Evolutionary conservation across 441 rosid genomes (phyloP), one percentile per base, ranked within the genome.

Genomic region (Erysimum pusillum): DNA sequence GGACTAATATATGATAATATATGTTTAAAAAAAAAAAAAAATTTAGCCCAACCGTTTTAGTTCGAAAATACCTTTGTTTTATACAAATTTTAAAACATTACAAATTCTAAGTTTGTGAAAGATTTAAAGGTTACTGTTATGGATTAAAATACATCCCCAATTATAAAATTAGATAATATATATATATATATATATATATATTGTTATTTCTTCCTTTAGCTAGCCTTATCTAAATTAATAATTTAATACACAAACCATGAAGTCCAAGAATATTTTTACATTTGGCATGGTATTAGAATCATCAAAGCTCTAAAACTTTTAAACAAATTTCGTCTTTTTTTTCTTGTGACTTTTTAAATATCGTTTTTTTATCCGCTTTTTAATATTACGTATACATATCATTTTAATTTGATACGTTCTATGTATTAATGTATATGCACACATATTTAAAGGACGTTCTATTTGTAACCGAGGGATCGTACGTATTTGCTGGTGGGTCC

Each of bases 401-500:
- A 28, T 28, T 28, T 28, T 28, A 4, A 28, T 28, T 28, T 28
- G 3, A 0, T 28, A 28, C 28, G 28, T 25, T 25, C 28, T 25
- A 25, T 25, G n/a, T n/a, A n/a, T n/a, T n/a, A n/a, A 25, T 25
- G 28, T 25, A 25, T 25, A 25, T 25, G 28, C 28, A 25, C 28
- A 25, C 28, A 25, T 25, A 28, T 28, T 28, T 4, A 28, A 28
- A 28, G 31, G 31, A 28, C 31, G 31, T 28, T n/a, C n/a, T n/a
- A n/a, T n/a, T n/a, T 28, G 31, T 28, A 28, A 28, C 11, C 8
- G 11, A 8, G 41, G 45, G 44, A 3, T 32, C 54, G 42, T 65
- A 18, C n/a, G n/a, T n/a, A n/a, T 10, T 34, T 51, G 76, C 62
- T 73, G 53, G 63, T 62, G n/a, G 57, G 46, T 73, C 69, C 7